Conservation (phyloP, 2,329 filamentous ascomycete species). For the Sporothrix brasiliensis region DNA sequence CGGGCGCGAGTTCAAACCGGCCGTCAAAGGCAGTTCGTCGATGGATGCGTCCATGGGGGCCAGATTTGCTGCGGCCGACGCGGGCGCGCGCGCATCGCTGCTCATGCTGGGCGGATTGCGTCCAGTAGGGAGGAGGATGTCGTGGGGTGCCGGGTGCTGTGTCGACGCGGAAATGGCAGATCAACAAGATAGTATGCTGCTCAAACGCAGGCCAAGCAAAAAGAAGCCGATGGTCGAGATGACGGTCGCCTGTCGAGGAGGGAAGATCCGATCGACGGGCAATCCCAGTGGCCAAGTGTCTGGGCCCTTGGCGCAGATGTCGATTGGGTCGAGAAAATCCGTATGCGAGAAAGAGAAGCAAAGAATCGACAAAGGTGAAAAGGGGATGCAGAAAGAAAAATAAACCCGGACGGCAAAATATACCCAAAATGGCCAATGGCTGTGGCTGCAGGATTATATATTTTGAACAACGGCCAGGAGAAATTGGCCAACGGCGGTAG, state of each 20-base stretch:
- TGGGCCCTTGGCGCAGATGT: conserved; percentile 11
- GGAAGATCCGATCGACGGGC: conserved; percentile 27
- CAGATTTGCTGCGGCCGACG: not conserved
- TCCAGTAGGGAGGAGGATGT: not conserved
- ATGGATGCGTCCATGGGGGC: conserved; percentile 39
- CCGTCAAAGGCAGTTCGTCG: conserved; percentile 33
- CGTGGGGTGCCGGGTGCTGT: not conserved
- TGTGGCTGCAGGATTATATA: conserved; percentile 8
- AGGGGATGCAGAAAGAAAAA: not conserved
- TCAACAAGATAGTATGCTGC: not conserved
- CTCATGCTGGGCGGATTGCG: conserved; percentile 41
- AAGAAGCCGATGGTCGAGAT: not conserved
- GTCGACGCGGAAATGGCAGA: not conserved
- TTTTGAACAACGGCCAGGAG: not conserved
- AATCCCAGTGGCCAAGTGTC: not conserved
- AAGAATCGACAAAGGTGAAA: not conserved
- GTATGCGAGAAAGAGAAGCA: not conserved
- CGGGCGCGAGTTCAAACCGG: conserved; percentile 21
- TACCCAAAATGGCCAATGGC: conserved; percentile 23
- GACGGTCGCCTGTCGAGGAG: not conserved
- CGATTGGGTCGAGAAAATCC: conserved; percentile 13
- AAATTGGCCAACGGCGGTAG: conserved; percentile 16
- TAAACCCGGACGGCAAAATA: conserved; percentile 12
- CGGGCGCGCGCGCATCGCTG: conserved; percentile 43
- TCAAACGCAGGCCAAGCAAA: not conserved